Conservation (phyloP, 2,329 filamentous ascomycete genomes). For the Trichoderma atrobrunneum region DNA sequence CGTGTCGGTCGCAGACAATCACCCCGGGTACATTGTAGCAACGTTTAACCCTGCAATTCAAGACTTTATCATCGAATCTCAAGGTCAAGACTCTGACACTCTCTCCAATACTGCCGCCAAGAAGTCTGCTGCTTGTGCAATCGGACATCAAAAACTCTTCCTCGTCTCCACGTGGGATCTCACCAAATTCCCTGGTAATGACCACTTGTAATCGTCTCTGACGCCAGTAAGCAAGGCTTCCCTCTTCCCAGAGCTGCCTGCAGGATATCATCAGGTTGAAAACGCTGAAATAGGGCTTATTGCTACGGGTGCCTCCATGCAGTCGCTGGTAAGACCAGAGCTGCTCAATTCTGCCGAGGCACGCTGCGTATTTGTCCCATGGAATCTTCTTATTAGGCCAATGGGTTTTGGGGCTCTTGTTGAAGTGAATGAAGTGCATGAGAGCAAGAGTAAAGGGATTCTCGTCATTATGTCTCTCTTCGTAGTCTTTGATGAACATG, state of each 20-base stretch:
- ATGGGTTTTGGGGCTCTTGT: neutral
- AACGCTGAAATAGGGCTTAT: neutral
- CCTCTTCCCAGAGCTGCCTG: conserved; percentile 8
- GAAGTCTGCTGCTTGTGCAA: neutral
- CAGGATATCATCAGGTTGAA: conserved; percentile 6
- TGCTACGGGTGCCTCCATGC: neutral
- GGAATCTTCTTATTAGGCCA: neutral
- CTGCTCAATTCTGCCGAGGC: neutral
- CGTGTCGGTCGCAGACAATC: neutral
- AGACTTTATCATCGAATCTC: conserved; percentile 12
- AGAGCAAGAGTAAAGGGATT: neutral
- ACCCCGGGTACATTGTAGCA: conserved; percentile 1
- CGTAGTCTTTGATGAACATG: conserved; percentile 9
- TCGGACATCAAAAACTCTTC: neutral
- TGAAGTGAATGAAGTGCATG: conserved; percentile 5
- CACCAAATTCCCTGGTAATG: neutral
- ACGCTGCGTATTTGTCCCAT: conserved; percentile 4
- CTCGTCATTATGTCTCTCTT: neutral
- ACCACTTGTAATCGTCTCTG: neutral
- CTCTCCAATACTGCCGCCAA: neutral
- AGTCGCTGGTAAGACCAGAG: neutral
- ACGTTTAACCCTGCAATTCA: neutral
- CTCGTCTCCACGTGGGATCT: neutral
- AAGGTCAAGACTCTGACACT: neutral
- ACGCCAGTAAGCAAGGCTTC: neutral